Evolutionary conservation across 1,139 yeast genomes (phyloP), one percentile per base, ranked within the genome.

Genomic region (Dujonia santamariae): DNA sequence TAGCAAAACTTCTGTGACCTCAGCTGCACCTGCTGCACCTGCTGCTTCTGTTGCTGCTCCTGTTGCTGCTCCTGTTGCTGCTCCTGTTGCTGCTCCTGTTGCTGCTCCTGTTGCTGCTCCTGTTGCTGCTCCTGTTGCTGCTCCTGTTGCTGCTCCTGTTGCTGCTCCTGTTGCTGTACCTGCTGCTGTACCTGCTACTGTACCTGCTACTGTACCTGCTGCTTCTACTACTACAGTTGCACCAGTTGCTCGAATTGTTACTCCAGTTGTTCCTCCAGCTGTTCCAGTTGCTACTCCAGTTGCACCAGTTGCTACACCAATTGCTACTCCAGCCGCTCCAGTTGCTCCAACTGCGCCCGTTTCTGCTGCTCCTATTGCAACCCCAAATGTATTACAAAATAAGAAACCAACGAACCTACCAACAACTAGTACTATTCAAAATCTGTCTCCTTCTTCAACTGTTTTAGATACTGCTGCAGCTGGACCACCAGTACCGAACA

Each of bases 151-250:
- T 7, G 8, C 22, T 19, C 22, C 22, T 7, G 9, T 9, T 7
- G 22, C 22, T 19, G 7, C 22, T 9, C 22, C 9, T 7, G 22
- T 19, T 19, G 22, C 22, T 19, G 8, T 9, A 19, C 14, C 26
- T 12, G 25, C 7, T 17, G 45, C 45, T 11, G 13, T 42, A 5
- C 46, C 48, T 4, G 43, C 41, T 1, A 17, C 44, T 6, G 26
- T 26, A 7, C 29, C 40, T 2, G 21, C 36, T 4, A 13, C 31
- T 16, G 24, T 30, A 18, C 28, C 41, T 19, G 34, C 15, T 20
- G 14, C 17, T 28, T 8, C 17, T 26, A 11, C 6, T 12, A 19
- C 20, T 30, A 26, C 14, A 31, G 33, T 24, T 34, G 19, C 7
- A 12, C 19, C 19, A 16, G 12, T 7, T 24, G 7, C 26, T 24